A percentile compares a stretch with the other conserved stretches of the same genome.
Evolutionary conservation across 495 filamentous ascomycete species (phyloP).

Genomic region (Gamarada debralockiae): DNA sequence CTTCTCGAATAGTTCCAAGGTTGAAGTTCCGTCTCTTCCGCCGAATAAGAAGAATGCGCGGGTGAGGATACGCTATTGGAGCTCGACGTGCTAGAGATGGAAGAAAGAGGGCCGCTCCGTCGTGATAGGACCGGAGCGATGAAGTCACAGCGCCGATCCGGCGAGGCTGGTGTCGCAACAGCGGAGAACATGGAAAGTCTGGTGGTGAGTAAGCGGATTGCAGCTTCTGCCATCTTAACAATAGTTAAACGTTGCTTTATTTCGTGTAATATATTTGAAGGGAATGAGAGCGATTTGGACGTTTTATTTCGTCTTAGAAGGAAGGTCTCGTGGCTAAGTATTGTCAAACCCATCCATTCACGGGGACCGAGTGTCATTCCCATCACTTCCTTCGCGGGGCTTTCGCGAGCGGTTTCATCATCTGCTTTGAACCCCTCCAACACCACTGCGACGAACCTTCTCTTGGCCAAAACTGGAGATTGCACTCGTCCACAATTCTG

Average conservation of each 20-base stretch:
- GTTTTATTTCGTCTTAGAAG: too few relatives aligned
- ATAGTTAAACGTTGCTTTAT: neutral
- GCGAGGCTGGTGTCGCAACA: neutral
- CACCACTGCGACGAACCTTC: neutral
- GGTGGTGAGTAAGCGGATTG: conserved; percentile 15
- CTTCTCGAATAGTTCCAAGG: conserved; percentile 5
- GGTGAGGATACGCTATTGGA: neutral
- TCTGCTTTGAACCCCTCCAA: neutral
- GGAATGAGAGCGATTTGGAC: too few relatives aligned
- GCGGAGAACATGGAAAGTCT: neutral
- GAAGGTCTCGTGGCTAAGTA: too few relatives aligned
- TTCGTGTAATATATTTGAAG: too few relatives aligned
- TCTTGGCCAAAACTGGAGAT: too few relatives aligned
- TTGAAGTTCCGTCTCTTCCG: conserved; percentile 14
- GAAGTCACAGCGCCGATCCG: neutral
- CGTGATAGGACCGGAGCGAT: neutral
- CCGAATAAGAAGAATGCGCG: neutral
- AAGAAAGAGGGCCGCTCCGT: neutral
- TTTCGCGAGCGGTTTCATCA: conserved; percentile 1
- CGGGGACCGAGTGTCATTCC: too few relatives aligned
- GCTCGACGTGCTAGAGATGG: neutral
- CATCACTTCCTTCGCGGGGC: too few relatives aligned
- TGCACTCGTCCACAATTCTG: too few relatives aligned
- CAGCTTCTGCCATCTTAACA: conserved; percentile 19
- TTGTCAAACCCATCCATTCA: too few relatives aligned